phyloP scores from a whole-genome alignment of 2,329 filamentous ascomycete genomes.

The Cytospora chrysosperma region DNA sequence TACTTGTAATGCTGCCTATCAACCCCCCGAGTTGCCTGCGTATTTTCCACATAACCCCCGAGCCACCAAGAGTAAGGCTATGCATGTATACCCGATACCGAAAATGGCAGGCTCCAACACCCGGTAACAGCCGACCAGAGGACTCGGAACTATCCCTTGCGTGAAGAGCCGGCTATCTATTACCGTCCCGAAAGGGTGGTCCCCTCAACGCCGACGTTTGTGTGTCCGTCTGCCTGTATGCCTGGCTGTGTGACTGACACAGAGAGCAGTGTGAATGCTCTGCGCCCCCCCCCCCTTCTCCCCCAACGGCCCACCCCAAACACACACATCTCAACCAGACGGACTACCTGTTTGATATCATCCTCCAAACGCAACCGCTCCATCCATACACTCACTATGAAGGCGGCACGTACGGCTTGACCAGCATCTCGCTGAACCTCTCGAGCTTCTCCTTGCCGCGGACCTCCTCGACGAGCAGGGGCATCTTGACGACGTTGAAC shows the following conservation, averaged over 20 bases:
- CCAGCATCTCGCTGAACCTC: slow-evolving; percentile 83
- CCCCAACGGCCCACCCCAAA: too few species aligned
- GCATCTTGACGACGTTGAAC: slow-evolving; percentile 99
- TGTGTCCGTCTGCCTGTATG: too few species aligned
- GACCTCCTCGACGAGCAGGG: slow-evolving; percentile 90
- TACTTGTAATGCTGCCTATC: background rate
- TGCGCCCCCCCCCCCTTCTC: too few species aligned
- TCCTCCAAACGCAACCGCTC: background rate
- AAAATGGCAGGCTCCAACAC: background rate
- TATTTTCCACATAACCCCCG: background rate
- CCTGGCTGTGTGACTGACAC: too few species aligned
- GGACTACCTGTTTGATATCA: background rate
- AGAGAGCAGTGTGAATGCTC: background rate
- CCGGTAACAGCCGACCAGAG: background rate
- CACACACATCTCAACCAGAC: background rate
- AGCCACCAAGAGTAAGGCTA: background rate
- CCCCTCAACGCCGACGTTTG: background rate
- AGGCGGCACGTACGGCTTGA: slow-evolving; percentile 72
- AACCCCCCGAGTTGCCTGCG: background rate
- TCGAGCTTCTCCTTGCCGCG: slow-evolving; percentile 91
- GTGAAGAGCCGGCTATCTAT: background rate
- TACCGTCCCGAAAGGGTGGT: background rate
- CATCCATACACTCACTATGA: slow-evolving; percentile 2
- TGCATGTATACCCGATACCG: background rate
- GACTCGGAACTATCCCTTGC: background rate